Evolutionary conservation across 1,284 basidiomycete species (phyloP).

Genomic region (Microstroma glucosiphilum): DNA sequence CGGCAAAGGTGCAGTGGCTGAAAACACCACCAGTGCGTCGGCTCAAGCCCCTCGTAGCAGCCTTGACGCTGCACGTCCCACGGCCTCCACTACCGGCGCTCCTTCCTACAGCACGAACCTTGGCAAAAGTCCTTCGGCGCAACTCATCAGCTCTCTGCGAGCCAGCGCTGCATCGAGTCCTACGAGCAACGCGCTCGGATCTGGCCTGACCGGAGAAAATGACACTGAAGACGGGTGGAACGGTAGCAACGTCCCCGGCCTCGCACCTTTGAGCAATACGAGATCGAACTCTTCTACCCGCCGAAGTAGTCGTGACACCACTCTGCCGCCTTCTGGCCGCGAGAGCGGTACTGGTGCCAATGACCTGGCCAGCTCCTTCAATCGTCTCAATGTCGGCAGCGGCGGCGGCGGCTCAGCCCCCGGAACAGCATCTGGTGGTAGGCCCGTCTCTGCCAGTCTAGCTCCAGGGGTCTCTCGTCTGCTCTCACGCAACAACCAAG

Average conservation of each 20-base stretch:
- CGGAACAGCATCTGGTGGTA: neutral
- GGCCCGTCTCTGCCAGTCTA: neutral
- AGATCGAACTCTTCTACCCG: conserved; percentile 30
- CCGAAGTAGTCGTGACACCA: conserved; percentile 10
- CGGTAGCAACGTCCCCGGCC: conserved; percentile 23
- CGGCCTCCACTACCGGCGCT: conserved; percentile 28
- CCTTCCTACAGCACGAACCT: conserved; percentile 16
- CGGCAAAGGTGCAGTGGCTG: neutral
- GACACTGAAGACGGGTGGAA: conserved; percentile 20
- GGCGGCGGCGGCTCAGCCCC: neutral
- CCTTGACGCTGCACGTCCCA: neutral
- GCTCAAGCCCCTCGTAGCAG: neutral
- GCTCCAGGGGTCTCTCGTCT: conserved; percentile 11
- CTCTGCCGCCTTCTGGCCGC: conserved; percentile 5
- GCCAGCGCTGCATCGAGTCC: conserved; percentile 12
- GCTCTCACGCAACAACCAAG: conserved; percentile 13
- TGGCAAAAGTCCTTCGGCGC: no score
- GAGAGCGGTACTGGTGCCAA: conserved; percentile 4
- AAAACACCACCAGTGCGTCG: conserved; percentile 1
- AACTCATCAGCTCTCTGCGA: conserved; percentile 3
- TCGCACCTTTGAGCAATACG: conserved; percentile 12
- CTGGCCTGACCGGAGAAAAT: neutral
- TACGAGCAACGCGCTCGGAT: neutral
- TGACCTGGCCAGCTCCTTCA: conserved; percentile 17
- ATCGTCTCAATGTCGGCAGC: conserved; percentile 11